Evolutionary conservation across 495 filamentous ascomycete species (phyloP).

Genomic region (Penicillium subrubescens): DNA sequence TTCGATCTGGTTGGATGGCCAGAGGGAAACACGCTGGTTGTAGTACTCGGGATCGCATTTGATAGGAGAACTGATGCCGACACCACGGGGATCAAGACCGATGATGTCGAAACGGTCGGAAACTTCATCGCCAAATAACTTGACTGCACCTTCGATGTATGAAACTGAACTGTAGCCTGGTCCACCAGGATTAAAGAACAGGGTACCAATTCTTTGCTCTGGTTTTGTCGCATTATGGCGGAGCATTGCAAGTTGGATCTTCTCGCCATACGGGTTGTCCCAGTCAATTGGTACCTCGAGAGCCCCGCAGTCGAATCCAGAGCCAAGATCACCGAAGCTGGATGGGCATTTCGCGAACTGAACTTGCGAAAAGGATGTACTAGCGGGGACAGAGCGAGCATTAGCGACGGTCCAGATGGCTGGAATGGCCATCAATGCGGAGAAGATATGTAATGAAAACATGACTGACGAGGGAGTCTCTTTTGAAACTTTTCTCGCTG

Average conservation of each 20-base stretch:
- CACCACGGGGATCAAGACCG: constrained; percentile 47
- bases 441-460: not conserved
- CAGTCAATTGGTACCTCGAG: not conserved
- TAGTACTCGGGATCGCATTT: constrained; percentile 37
- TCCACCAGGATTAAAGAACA: not conserved
- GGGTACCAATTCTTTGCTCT: not conserved
- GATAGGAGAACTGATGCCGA: constrained; percentile 42
- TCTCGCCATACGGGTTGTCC: not conserved
- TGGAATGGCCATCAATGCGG: not conserved
- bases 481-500: not conserved
- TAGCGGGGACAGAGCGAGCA: not conserved
- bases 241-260: not conserved
- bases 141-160: not conserved
- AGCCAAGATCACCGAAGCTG: not conserved
- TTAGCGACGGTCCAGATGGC: not conserved
- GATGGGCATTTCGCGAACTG: not conserved
- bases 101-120: constrained; percentile 40
- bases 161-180: not conserved
- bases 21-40: constrained; percentile 29
- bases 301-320: not conserved
- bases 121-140: not conserved
- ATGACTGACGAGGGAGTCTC: not conserved
- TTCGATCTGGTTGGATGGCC: not conserved
- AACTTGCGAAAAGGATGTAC: not conserved
- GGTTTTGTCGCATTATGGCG: not conserved